Base-by-base conservation (phyloP, 73 alveolate genomes). In the Paramecium octaurelia region DNA sequence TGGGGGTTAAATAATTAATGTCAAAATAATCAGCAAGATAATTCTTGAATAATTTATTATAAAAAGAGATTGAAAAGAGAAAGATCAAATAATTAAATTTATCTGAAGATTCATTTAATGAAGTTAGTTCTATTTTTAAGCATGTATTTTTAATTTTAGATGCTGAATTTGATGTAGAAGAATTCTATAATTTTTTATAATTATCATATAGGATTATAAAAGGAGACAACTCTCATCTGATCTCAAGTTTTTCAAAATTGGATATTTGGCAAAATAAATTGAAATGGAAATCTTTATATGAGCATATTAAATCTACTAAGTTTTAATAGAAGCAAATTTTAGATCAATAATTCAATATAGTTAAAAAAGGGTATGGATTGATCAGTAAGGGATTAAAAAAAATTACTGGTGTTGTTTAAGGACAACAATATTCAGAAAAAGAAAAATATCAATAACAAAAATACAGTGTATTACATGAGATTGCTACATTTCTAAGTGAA, bases 341-440 rank as follows among this genome's bases (percentile, higher is more conserved):
- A 11, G 87, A 80, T 34, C 48, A 34, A 35, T 70, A 24, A 29
- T 35, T 46, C 23, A 89, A 89, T 29, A 44, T 70, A 18, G 50
- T 89, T 6, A 48, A 71, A 44, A 89, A 89, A 44, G 94, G 94
- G 10, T 59, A 70, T 24, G 84, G 84, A 14, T 60, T 89, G 9
- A 10, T 89, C 11, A 88, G 94, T 6, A 70, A 70, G 35, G 94
- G 94, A 16, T 89, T 42, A 18, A 83, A 89, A 54, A 89, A 73
- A 73, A 38, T 50, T 71, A 44, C 54, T 31, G 50, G 70, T 18
- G 40, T 31, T 71, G 77, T 83, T 46, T 54, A 71, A 69, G 46
- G 93, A 21, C 3, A 20, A 27, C 24, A 73, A 73, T 34, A 12
- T 29, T 73, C 87, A 36, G 94, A 89, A 70, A 71, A 83, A 21